Base-by-base conservation (phyloP, 352 stramenopile species). In the Globisporangium carolinianum region DNA sequence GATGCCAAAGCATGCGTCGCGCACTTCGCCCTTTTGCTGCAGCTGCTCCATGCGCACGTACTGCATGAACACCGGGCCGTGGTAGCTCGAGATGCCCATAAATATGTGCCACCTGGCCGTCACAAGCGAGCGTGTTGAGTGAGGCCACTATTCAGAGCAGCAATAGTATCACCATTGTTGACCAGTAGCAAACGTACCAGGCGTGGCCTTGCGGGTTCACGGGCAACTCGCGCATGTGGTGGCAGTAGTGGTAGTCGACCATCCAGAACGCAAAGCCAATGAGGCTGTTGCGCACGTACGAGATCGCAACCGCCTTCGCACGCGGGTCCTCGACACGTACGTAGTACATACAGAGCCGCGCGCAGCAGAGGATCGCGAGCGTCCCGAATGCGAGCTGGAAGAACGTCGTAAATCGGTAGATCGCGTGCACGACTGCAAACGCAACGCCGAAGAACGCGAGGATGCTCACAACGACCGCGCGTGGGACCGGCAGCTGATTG, bases 31-130 rank as follows among this genome's bases (percentile, higher is more conserved):
- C 53, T 87, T 87, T 46, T 77, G 72, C 67, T 91, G 57, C 10
- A 86, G 75, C 66, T 91, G 72, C 58, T 89, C 79, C 64, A 86
- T 82, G 11, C 83, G 81, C 53, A 91, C 79, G 69, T 89, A 94
- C 61, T 94, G 81, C 83, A 91, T 91, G 51, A 94, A 94, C 32
- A 94, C 75, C 0, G 81, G 79, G 1, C 83, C 83, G 57, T 90
- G 71, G 64, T 94, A 94, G 6, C 65, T 80, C 47, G 79, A 83
- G 15, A 94, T 74, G 41, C 81, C 79, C 71, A 88, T 89, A 66
- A 94, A 86, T 14, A 90, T 66, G 63, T 94, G 83, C 83, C 83
- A 94, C 75, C 75, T 85, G 14, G 14, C 60, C 5, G 11, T n/a
- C 24, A 32, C 24, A 6, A 6, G 42, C n/a, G 38, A 17, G 42